These are phyloP conservation scores for Deuterostichococcus epilithicus DNA, from an alignment of 139 green algal species.

Conservation along the genomic window DNA sequence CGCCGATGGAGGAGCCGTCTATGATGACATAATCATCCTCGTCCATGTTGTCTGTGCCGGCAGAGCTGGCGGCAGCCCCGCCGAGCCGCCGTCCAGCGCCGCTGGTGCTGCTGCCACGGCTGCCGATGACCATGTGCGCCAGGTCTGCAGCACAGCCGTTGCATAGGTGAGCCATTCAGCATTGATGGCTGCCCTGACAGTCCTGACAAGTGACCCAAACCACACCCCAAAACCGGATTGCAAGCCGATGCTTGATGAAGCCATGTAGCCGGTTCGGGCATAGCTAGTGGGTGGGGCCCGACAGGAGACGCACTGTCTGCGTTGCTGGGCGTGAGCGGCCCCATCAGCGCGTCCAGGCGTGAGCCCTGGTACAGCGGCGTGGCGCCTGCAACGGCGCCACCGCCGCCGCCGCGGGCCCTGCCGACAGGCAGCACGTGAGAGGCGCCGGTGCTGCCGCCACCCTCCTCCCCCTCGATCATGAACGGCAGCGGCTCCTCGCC, in stretches of 20 bases:
- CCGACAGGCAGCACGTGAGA: neutral
- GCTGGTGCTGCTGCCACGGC: neutral
- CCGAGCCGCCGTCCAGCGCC: neutral
- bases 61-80: neutral
- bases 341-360: neutral
- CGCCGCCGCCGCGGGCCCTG: too few relatives aligned
- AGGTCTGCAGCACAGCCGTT: neutral
- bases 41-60: conserved; percentile 11
- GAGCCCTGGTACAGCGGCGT: neutral
- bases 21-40: conserved; percentile 30
- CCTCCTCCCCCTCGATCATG: neutral
- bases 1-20: neutral
- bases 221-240: too few relatives aligned
- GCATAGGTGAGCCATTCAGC: conserved; percentile 2
- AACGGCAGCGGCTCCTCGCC: neutral
- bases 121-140: neutral
- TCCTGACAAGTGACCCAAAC: neutral
- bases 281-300: too few relatives aligned
- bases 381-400: too few relatives aligned
- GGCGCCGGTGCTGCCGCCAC: neutral
- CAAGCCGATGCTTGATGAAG: too few relatives aligned
- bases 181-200: neutral
- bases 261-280: too few relatives aligned
- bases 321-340: neutral
- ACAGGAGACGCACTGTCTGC: neutral